Conservation (phyloP, 1,284 basidiomycete genomes). For the Omphalotus olearius region DNA sequence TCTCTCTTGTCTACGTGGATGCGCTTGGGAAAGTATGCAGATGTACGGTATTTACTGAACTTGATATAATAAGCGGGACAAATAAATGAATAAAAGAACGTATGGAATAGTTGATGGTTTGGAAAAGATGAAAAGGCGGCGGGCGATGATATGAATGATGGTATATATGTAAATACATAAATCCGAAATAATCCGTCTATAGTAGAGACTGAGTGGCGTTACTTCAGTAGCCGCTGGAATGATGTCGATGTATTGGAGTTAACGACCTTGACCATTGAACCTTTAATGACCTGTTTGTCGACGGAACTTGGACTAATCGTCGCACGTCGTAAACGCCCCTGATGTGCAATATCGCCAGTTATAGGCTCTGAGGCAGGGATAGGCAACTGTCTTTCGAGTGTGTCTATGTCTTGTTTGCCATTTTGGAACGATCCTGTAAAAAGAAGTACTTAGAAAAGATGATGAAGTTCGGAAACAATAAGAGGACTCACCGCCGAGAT, state of each 20-base stretch:
- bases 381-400: slow-evolving; percentile 17
- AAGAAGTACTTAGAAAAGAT: not conserved
- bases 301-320: slow-evolving; percentile 33
- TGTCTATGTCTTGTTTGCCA: slow-evolving; percentile 23
- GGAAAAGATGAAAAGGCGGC: too few species aligned
- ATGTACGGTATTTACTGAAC: not conserved
- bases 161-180: not conserved
- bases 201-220: not conserved
- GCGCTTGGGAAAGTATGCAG: too few species aligned
- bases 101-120: not conserved
- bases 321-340: slow-evolving; percentile 37
- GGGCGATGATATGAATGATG: too few species aligned
- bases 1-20: too few species aligned
- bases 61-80: too few species aligned
- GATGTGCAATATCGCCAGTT: slow-evolving; percentile 29
- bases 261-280: slow-evolving; percentile 51
- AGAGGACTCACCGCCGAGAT: slow-evolving; percentile 36
- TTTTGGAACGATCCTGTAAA: slow-evolving; percentile 17
- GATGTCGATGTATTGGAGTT: slow-evolving; percentile 25
- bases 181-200: not conserved
- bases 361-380: slow-evolving; percentile 21
- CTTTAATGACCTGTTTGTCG: slow-evolving; percentile 50
- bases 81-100: not conserved
- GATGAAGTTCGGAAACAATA: not conserved
- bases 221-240: slow-evolving; percentile 22